Conservation (phyloP, 2,329 filamentous ascomycete species). For the Botrytis fabae region DNA sequence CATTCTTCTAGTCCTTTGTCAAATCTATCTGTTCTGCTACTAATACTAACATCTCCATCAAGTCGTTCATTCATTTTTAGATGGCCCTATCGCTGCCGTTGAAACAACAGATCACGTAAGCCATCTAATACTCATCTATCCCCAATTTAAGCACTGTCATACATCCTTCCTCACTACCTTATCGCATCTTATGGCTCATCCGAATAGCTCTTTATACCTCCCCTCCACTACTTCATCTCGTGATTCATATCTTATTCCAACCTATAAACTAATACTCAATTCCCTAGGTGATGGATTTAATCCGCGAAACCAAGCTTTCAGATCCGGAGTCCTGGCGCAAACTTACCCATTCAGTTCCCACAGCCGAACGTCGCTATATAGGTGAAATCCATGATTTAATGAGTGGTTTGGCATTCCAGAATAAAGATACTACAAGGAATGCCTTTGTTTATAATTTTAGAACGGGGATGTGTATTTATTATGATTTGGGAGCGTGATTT, state of each 20-base stretch:
- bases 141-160: neutral
- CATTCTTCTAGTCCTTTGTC: neutral
- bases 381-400: slow-evolving; percentile 80
- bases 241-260: neutral
- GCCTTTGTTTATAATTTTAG: slow-evolving; percentile 92
- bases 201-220: neutral
- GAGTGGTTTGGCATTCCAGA: slow-evolving; percentile 57
- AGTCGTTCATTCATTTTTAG: slow-evolving; percentile 67
- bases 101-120: slow-evolving; percentile 78
- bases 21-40: neutral
- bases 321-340: slow-evolving; percentile 83
- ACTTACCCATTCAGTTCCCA: slow-evolving; percentile 74
- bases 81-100: slow-evolving; percentile 81
- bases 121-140: neutral
- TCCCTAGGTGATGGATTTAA: slow-evolving; percentile 58
- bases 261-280: neutral
- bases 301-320: slow-evolving; percentile 71
- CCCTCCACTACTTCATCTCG: too few relatives aligned
- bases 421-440: slow-evolving; percentile 62
- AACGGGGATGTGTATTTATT: slow-evolving; percentile 80
- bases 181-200: neutral
- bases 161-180: neutral
- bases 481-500: slow-evolving; percentile 61
- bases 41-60: slow-evolving; percentile 1
- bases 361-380: slow-evolving; percentile 78